Conservation (phyloP, 208 protist species). For the Trypanosoma congolense region DNA sequence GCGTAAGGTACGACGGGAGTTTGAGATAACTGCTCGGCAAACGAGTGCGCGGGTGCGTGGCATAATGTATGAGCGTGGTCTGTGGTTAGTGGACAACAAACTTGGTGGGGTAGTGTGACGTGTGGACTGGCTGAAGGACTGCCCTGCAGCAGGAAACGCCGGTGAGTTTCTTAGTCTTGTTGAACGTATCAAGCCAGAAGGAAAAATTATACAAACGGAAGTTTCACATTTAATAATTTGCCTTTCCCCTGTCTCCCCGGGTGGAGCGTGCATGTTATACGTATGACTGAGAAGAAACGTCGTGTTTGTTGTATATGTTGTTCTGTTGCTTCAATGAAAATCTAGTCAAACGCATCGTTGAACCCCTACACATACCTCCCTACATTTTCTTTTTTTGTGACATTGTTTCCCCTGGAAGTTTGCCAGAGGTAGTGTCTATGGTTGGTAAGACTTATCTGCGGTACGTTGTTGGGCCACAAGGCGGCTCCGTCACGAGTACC, state of each 20-base stretch:
- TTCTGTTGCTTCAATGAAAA: no score
- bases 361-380: neutral
- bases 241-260: no score
- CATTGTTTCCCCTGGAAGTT: neutral
- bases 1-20: constrained; percentile 74
- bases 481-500: constrained; percentile 63
- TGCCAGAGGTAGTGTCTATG: constrained; percentile 22
- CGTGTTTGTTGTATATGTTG: no score
- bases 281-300: no score
- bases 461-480: constrained; percentile 78
- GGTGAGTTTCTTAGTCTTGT: no score
- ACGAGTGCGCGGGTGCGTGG: constrained; percentile 83
- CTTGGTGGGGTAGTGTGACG: constrained; percentile 82
- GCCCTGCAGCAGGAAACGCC: no score
- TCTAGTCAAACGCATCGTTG: no score
- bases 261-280: no score
- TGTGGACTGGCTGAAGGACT: no score
- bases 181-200: no score
- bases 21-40: constrained; percentile 81
- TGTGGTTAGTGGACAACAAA: constrained; percentile 74
- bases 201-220: no score
- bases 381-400: neutral
- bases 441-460: constrained; percentile 88
- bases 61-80: constrained; percentile 88
- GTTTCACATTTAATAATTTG: no score